phyloP scores from a whole-genome alignment of 345 rosid species.

The Eucalyptus sp. region DNA sequence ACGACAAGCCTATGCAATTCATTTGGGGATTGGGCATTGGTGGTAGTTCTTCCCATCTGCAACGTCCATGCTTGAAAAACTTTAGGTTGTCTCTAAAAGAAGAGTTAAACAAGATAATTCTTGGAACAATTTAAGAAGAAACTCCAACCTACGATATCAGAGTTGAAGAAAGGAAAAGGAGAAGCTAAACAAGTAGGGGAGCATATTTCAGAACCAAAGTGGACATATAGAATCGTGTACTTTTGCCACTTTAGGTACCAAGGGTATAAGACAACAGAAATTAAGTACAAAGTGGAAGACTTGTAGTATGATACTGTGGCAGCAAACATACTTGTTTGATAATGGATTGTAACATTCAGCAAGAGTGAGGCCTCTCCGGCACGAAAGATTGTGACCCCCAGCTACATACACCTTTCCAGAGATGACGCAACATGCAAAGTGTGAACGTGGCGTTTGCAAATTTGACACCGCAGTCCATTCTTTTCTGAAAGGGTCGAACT shows the following conservation, averaged over 20 bases:
- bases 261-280: not conserved
- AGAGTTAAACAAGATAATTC: not conserved
- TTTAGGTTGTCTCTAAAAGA: not conserved
- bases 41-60: conserved; percentile 86
- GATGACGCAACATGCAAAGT: conserved; percentile 63
- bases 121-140: not conserved
- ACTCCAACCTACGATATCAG: not conserved
- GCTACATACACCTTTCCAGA: conserved; percentile 76
- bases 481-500: conserved; percentile 67
- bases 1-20: conserved; percentile 69
- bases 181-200: not conserved
- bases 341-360: conserved; percentile 81
- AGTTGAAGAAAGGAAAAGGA: not conserved
- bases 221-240: not conserved
- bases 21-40: conserved; percentile 50
- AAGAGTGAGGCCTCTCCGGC: conserved; percentile 39
- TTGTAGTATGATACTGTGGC: not conserved
- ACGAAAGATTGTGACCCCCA: conserved; percentile 55
- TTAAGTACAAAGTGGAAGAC: not conserved
- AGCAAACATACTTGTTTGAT: conserved; percentile 31
- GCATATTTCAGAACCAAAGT: not conserved
- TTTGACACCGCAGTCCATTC: conserved; percentile 48
- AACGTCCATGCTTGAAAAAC: not conserved
- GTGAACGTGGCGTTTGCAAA: conserved; percentile 66
- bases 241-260: not conserved